phyloP scores from a whole-genome alignment of 768 basidiomycete species.

The Kwoniella pini region DNA sequence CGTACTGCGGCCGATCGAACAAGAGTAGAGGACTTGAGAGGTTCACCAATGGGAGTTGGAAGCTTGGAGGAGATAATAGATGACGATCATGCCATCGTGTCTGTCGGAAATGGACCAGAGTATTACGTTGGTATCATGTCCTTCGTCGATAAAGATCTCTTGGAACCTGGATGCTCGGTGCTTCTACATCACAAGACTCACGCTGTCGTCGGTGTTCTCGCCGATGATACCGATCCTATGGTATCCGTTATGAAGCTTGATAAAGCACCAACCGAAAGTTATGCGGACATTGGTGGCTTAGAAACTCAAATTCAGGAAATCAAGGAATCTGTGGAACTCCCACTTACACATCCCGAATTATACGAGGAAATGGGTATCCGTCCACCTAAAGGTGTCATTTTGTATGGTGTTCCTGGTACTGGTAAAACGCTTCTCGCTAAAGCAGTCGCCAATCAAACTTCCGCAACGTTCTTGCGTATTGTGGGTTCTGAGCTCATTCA shows the following conservation, averaged over 20 bases:
- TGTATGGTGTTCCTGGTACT: slow-evolving; percentile 97
- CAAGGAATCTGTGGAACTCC: slow-evolving; percentile 99
- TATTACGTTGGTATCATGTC: slow-evolving; percentile 97
- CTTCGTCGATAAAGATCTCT: slow-evolving; percentile 94
- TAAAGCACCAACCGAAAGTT: slow-evolving; percentile 98
- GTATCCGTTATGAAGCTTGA: slow-evolving; percentile 99
- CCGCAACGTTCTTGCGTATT: slow-evolving; percentile 94
- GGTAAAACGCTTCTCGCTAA: slow-evolving; percentile 98
- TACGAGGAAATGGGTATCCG: slow-evolving; percentile 99
- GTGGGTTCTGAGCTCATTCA: slow-evolving; percentile 98
- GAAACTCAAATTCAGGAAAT: slow-evolving; percentile 98
- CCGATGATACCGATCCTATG: slow-evolving; percentile 92
- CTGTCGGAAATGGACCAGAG: slow-evolving; percentile 89
- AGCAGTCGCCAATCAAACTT: slow-evolving; percentile 97
- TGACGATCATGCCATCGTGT: slow-evolving; percentile 77
- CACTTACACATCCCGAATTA: slow-evolving; percentile 93
- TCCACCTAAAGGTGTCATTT: slow-evolving; percentile 98
- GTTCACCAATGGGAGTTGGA: slow-evolving; percentile 96
- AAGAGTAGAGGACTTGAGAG: slow-evolving; percentile 89
- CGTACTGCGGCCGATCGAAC: slow-evolving; percentile 93
- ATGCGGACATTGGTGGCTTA: slow-evolving; percentile 96
- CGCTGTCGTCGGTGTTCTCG: slow-evolving; percentile 89
- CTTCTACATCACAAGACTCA: slow-evolving; percentile 94
- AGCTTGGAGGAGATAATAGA: slow-evolving; percentile 84
- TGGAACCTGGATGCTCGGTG: slow-evolving; percentile 95